Percentiles rank a stretch among this genome's conserved stretches.
Evolutionary conservation across 140 eudicot species (phyloP).

Genomic region (Erigeron philadelphicus): DNA sequence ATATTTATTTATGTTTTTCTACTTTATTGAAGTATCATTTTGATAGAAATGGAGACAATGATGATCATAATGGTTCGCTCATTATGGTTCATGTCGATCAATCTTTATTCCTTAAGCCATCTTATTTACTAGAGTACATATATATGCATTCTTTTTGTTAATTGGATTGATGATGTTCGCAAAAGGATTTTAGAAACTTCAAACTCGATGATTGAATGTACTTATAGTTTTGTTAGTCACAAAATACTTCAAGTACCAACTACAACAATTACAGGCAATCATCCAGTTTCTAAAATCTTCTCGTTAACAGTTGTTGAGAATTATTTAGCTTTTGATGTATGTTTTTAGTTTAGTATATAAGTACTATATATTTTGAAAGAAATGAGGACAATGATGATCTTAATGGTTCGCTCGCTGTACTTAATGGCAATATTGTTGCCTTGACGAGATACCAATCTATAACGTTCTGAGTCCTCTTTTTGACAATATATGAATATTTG

Average conservation of each 20-base stretch:
- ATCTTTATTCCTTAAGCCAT: slow-evolving; percentile 4
- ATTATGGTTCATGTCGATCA: slow-evolving; percentile 20
- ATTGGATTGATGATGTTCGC: too few relatives aligned
- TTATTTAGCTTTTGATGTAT: not conserved
- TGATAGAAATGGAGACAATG: not conserved
- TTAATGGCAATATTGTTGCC: slow-evolving; percentile 25
- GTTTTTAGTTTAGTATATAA: not conserved
- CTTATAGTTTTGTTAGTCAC: too few relatives aligned
- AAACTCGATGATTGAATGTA: too few relatives aligned
- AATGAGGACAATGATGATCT: slow-evolving; percentile 28
- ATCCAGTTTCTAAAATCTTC: too few relatives aligned
- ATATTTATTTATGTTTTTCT: too few relatives aligned
- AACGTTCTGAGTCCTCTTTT: slow-evolving; percentile 12
- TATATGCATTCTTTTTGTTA: not conserved
- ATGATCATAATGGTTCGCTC: slow-evolving; percentile 31
- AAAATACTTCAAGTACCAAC: too few relatives aligned
- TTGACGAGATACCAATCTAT: slow-evolving; percentile 18
- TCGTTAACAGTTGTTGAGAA: too few relatives aligned
- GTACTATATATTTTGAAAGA: not conserved
- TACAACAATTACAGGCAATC: too few relatives aligned
- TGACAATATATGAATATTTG: not conserved
- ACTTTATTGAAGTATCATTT: too few relatives aligned
- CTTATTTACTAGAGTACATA: not conserved
- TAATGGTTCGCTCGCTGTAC: slow-evolving; percentile 34
- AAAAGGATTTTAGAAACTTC: too few relatives aligned